Evolutionary conservation across 225 moss, liverwort and hornwort species (phyloP).

Genomic region (Anthoceros angustus): DNA sequence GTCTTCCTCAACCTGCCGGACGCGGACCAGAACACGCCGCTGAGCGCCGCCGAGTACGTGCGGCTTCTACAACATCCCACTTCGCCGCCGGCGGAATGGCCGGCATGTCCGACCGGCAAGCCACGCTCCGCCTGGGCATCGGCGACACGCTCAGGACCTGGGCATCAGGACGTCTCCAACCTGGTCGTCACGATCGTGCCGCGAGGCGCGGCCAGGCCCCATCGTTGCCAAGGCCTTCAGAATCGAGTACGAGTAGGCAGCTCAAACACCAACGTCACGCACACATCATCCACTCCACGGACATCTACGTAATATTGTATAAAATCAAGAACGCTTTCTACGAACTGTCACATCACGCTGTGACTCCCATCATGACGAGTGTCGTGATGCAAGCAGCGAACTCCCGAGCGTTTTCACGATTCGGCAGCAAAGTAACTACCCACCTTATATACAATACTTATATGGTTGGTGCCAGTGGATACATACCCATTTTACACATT

Average conservation of each 20-base stretch:
- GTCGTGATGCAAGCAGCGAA: no score
- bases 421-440: no score
- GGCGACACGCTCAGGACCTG: constrained; percentile 4
- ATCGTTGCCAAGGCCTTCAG: neutral
- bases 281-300: no score
- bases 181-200: neutral
- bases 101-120: neutral
- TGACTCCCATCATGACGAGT: no score
- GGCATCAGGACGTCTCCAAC: neutral
- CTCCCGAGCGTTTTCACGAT: no score
- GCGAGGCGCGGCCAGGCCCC: neutral
- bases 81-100: neutral
- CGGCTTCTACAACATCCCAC: neutral
- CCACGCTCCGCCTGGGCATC: neutral
- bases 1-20: neutral
- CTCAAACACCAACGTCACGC: no score
- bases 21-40: neutral
- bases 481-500: no score
- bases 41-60: neutral
- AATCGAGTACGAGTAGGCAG: neutral
- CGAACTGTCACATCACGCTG: no score
- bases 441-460: no score
- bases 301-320: neutral
- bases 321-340: no score
- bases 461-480: no score